Conservation (phyloP, 805 yeast species). For the Pichia thaimueangensis region DNA sequence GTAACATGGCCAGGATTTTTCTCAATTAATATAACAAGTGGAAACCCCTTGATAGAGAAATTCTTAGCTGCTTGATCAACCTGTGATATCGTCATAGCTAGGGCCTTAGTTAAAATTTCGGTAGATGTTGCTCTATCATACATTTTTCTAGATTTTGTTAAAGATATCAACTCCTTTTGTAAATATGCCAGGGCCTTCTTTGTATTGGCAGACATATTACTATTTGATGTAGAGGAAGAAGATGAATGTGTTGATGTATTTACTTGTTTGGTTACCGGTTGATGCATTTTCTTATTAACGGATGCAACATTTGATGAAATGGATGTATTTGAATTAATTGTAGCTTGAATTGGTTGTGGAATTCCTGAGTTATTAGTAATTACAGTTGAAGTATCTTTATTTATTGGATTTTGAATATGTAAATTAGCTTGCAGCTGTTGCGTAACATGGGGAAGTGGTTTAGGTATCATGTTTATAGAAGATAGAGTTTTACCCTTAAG, state of each 20-base stretch:
- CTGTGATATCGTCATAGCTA: conserved; percentile 89
- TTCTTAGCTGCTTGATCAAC: conserved; percentile 83
- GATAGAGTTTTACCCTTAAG: conserved; percentile 16
- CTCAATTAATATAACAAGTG: conserved; percentile 69
- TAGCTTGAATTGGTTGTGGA: conserved; percentile 1
- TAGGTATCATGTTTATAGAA: background rate
- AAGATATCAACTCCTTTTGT: conserved; percentile 77
- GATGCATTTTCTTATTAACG: background rate
- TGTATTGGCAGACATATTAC: conserved; percentile 31
- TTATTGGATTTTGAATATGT: background rate
- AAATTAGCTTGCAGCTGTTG: conserved; percentile 2
- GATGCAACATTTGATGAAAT: background rate
- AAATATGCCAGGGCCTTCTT: conserved; percentile 72
- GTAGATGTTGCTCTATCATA: conserved; percentile 79
- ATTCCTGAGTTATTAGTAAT: background rate
- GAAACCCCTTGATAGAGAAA: conserved; percentile 74
- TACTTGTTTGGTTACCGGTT: background rate
- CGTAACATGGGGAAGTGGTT: background rate
- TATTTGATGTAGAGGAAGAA: background rate
- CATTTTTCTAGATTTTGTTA: conserved; percentile 72
- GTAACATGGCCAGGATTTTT: conserved; percentile 77
- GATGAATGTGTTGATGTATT: conserved; percentile 1
- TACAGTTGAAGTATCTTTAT: background rate
- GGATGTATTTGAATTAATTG: conserved; percentile 18
- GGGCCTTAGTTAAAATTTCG: conserved; percentile 77